A percentile compares a stretch with the other conserved stretches of the same genome.
These are phyloP conservation scores for Vigna mungo DNA, from an alignment of 306 rosid species.

Conservation along the genomic window DNA sequence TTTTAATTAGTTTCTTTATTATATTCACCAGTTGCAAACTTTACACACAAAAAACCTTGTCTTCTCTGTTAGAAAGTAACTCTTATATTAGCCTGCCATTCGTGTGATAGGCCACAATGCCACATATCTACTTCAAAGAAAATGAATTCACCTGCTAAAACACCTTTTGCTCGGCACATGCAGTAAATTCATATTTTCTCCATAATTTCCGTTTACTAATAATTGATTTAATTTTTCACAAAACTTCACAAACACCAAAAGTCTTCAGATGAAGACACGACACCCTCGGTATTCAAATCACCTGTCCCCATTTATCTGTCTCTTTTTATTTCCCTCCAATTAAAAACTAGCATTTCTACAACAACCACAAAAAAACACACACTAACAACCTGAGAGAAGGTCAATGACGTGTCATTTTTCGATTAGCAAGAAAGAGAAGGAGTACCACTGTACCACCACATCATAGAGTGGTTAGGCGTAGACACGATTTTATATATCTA, in stretches of 20 bases:
- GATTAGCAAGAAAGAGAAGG: constrained; percentile 7
- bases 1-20: neutral
- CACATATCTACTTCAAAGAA: neutral
- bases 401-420: constrained; percentile 13
- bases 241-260: neutral
- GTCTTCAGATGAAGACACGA: neutral
- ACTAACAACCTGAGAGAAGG: neutral
- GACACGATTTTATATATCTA: neutral
- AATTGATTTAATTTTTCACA: neutral
- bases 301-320: neutral
- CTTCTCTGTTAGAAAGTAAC: neutral
- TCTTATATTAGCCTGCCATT: neutral
- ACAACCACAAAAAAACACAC: neutral
- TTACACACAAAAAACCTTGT: neutral
- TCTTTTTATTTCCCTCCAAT: constrained; percentile 16
- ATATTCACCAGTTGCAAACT: constrained; percentile 4
- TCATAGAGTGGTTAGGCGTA: constrained; percentile 5
- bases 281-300: neutral
- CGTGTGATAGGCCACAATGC: constrained; percentile 5
- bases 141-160: constrained; percentile 16
- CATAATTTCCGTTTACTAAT: neutral
- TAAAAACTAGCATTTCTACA: neutral
- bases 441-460: neutral
- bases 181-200: neutral
- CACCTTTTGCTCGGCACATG: neutral